Base-by-base conservation (phyloP, 768 basidiomycete species). In the Leccinum olivaceopallidum region DNA sequence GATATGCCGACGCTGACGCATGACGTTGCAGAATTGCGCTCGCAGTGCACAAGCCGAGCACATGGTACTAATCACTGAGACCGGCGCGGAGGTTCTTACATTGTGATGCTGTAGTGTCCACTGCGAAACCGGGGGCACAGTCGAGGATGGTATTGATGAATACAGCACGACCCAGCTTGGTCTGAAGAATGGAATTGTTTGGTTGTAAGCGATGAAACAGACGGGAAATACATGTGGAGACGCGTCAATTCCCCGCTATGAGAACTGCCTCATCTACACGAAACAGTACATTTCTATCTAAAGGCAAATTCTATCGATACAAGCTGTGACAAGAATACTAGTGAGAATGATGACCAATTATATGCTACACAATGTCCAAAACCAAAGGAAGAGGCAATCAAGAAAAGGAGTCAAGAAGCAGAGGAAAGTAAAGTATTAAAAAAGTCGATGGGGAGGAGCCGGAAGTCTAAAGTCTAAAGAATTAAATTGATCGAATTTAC, bases 1-100 rank as follows among this genome's bases (percentile, higher is more conserved):
- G 18, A n/a, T 16, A 14, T 37, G 37, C 16, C 14, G 37, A n/a
- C 0, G 14, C 51, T 66, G 39, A 68, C 34, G 3, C 16, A 4
- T 28, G 52, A 53, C 22, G 51, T 32, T 8, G 32, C 60, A 94
- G 91, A 89, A 88, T 58, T 90, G 91, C 54, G 90, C 89, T 1
- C 81, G 93, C 28, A 84, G 86, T 56, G 92, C 94, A 3, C 92
- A 94, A 73, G 88, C 87, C 16, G 94, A 97, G 70, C 93, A 95
- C 71, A 95, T 88, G 84, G 77, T 97, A 7, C 77, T 95, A 30
- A 90, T 96, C 57, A 95, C 92, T 1, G 81, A 92, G 36, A 75
- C 70, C 6, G 92, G 92, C 0, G 85, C 78, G n/a, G 91, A 95
- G 3, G 84, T 95, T 6, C 78, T 96, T 34, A 96, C 94, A 28